These are phyloP conservation scores for Rehmannia glutinosa DNA, from an alignment of 257 asterid genomes.

Conservation along the genomic window DNA sequence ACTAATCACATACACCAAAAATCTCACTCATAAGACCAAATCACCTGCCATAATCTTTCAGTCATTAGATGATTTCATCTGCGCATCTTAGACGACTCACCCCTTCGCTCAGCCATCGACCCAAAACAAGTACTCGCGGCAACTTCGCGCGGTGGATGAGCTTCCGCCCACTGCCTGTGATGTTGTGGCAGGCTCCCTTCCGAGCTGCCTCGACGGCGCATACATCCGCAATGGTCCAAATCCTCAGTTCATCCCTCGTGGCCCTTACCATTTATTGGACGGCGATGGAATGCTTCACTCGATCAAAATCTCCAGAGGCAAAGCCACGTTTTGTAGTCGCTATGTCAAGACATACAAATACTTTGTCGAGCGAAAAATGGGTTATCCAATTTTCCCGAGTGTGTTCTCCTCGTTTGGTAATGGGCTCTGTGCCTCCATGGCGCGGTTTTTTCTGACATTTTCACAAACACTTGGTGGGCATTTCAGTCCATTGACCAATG, in stretches of 20 bases:
- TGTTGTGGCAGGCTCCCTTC: conserved; percentile 47
- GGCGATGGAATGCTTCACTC: conserved; percentile 69
- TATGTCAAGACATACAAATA: background rate
- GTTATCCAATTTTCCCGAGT: background rate
- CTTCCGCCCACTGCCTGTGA: conserved; percentile 44
- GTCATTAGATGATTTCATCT: conserved; percentile 20
- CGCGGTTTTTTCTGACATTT: conserved; percentile 11
- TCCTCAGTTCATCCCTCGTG: conserved; percentile 47
- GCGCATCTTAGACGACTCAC: conserved; percentile 22
- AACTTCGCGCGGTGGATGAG: conserved; percentile 39
- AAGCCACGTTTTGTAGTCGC: conserved; percentile 20
- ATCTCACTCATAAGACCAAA: background rate
- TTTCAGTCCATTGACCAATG: background rate
- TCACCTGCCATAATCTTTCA: conserved; percentile 14
- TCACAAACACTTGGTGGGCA: conserved; percentile 31
- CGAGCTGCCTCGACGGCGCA: conserved; percentile 42
- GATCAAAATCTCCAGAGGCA: conserved; percentile 37
- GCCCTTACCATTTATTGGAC: conserved; percentile 50
- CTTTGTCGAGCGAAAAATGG: background rate
- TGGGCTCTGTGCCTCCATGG: conserved; percentile 29
- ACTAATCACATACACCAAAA: background rate
- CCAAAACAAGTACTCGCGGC: conserved; percentile 27
- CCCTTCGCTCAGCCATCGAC: conserved; percentile 29
- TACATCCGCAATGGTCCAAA: conserved; percentile 64
- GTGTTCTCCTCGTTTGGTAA: background rate